Evolutionary conservation across 768 basidiomycete species (phyloP), one percentile per base, ranked within the genome.

Genomic region (Russula sp.): DNA sequence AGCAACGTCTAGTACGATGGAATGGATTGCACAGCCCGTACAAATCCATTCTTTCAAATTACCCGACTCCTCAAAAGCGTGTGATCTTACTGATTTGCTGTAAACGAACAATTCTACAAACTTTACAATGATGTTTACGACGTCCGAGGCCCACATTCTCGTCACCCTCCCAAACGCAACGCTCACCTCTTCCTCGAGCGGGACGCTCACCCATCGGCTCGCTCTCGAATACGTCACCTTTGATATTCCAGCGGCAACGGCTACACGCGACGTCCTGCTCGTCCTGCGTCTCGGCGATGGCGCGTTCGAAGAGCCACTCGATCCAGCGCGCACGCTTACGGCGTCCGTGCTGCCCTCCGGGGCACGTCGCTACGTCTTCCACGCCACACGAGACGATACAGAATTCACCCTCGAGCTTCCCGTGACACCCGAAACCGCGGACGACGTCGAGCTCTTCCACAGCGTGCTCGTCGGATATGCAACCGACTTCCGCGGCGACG

Each of bases 371-470:
- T 68, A 66, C 57, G 35, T 66, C 58, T 66, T 68, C 58, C 65
- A 61, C 18, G 45, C 55, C 11, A 68, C 66, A 7, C 59, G 16
- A 18, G 65, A 66, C 40, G 67, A 68, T 39, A 0, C 58, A 14
- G 61, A 66, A 35, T 67, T 68, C 34, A 13, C 56, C 11, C 34
- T 68, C 57, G 55, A 42, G 34, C 6, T 68, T 9, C 67, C 65
- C 39, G 53, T 35, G 48, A 34, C 55, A 31, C 14, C 59, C 5
- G 49, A 37, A 16, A 27, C 45, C 13, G 44, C 27, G 18, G 66
- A 65, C 20, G 55, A 62, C 27, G 39, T 61, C 49, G 67, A 68
- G n/a, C 61, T 62, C 27, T 63, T 68, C 55, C 65, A 66, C 59
- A 58, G 59, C 45, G 62, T 68, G 34, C 65, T 68, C 22, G 40